Conservation (phyloP, 179 eudicot species). For the Vitellaria paradoxa region DNA sequence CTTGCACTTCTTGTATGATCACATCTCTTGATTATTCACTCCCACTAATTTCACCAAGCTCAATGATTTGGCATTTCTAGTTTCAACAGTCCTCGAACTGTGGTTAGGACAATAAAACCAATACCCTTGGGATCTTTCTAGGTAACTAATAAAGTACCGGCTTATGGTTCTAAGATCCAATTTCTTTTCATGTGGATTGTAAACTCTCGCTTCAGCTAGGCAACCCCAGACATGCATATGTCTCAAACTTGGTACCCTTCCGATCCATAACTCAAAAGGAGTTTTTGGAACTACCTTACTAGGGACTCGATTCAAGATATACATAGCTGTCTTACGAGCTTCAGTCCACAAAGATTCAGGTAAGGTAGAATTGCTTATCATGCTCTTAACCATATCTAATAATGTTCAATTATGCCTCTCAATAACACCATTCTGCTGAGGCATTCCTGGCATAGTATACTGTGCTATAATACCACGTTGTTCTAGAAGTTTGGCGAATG, state of each 20-base stretch:
- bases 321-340: neutral
- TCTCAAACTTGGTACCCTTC: constrained; percentile 15
- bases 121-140: neutral
- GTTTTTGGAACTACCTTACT: neutral
- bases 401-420: neutral
- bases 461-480: constrained; percentile 4
- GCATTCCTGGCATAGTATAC: constrained; percentile 10
- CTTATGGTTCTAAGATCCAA: neutral
- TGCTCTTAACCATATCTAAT: neutral
- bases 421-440: neutral
- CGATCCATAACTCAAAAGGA: neutral
- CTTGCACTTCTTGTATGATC: neutral
- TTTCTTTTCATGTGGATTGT: neutral
- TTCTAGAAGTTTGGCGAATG: neutral
- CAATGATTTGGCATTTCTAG: neutral
- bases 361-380: neutral
- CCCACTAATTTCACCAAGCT: constrained; percentile 8
- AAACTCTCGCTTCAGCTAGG: neutral
- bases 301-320: neutral
- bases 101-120: neutral
- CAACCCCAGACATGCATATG: constrained; percentile 15
- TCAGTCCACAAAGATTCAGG: neutral
- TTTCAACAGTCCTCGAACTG: neutral
- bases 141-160: neutral
- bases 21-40: neutral